Evolutionary conservation across 75 land plant species (phyloP).

Genomic region (Cunninghamia lanceolata): DNA sequence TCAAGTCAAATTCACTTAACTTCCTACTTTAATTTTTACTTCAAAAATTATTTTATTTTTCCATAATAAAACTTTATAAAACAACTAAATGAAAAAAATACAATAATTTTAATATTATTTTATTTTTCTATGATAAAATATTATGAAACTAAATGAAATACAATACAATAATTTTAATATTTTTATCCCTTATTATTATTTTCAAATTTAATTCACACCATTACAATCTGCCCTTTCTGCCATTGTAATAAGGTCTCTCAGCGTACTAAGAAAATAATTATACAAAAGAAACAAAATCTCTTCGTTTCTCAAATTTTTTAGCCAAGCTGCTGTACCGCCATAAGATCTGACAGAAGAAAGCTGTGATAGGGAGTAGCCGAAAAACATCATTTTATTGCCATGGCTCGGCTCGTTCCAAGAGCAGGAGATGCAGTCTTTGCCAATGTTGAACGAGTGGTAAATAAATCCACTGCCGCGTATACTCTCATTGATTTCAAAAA

Average conservation of each 20-base stretch:
- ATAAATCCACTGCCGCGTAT: background rate
- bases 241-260: background rate
- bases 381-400: background rate
- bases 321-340: background rate
- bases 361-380: background rate
- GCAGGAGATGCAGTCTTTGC: constrained; percentile 69
- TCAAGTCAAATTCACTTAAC: no score
- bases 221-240: no score
- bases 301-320: background rate
- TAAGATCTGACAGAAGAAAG: background rate
- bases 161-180: no score
- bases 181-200: no score
- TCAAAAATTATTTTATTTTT: no score
- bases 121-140: no score
- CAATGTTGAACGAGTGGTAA: constrained; percentile 64
- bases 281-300: background rate
- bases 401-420: constrained; percentile 50
- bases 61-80: no score
- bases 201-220: no score
- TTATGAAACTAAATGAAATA: no score
- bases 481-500: background rate
- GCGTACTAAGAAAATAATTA: background rate
- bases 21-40: no score
- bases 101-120: no score
- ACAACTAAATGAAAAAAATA: no score